Conservation (phyloP, 75 land plant species). For the Adiantum capillusveneris region DNA sequence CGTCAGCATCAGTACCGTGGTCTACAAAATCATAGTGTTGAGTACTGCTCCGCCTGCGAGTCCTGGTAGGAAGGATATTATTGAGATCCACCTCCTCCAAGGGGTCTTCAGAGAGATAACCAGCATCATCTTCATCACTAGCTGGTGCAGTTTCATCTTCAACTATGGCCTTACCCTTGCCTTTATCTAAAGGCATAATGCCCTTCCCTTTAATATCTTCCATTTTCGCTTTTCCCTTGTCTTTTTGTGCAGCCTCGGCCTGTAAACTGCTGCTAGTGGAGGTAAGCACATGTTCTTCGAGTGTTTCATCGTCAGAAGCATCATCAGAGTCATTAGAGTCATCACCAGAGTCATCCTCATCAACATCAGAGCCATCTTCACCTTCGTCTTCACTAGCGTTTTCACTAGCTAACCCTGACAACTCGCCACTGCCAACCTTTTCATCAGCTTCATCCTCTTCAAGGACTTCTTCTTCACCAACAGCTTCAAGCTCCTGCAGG, state of each 20-base stretch:
- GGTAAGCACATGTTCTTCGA: no score
- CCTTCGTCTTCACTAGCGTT: not conserved
- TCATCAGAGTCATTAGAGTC: not conserved
- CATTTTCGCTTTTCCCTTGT: not conserved
- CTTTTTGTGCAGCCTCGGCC: not conserved
- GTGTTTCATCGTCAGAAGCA: not conserved
- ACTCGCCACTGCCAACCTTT: not conserved
- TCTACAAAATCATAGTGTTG: slow-evolving; percentile 6
- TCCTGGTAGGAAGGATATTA: slow-evolving; percentile 23
- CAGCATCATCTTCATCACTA: slow-evolving; percentile 14
- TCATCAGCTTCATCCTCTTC: not conserved
- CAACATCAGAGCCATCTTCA: not conserved
- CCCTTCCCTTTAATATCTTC: not conserved
- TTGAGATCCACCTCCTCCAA: slow-evolving; percentile 22
- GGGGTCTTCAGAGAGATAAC: slow-evolving; percentile 27
- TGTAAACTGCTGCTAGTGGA: no score
- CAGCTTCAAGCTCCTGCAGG: no score
- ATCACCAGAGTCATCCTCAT: not conserved
- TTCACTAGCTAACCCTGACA: not conserved
- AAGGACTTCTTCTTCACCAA: not conserved
- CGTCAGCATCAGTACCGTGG: slow-evolving; percentile 8
- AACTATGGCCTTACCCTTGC: slow-evolving; percentile 18
- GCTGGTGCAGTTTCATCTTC: slow-evolving; percentile 9
- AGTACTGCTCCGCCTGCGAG: slow-evolving; percentile 18
- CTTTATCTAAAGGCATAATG: slow-evolving; percentile 7